Evolutionary conservation across 1,284 basidiomycete species (phyloP).

Genomic region (Neonothopanus nambi): DNA sequence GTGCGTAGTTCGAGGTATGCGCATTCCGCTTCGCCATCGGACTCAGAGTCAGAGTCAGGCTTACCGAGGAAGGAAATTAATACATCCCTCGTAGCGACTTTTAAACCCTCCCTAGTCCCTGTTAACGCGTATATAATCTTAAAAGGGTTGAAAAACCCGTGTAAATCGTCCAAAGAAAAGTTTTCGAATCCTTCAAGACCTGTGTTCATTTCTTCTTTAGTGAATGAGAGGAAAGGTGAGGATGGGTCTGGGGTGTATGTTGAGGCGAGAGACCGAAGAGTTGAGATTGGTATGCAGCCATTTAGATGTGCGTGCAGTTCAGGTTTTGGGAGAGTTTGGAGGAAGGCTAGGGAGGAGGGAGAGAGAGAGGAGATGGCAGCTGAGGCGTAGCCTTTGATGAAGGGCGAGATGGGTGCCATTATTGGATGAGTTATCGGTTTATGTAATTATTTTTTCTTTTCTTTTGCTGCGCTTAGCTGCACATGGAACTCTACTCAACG

Average conservation of each 20-base stretch:
- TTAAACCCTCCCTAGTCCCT: slow-evolving; percentile 53
- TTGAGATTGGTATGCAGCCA: slow-evolving; percentile 71
- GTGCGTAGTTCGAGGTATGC: slow-evolving; percentile 74
- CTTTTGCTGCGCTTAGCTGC: no score
- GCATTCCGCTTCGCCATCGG: no score
- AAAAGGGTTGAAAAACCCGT: slow-evolving; percentile 75
- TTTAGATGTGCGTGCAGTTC: slow-evolving; percentile 85
- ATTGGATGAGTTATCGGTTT: no score
- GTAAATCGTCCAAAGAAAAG: slow-evolving; percentile 51
- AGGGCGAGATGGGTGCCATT: no score
- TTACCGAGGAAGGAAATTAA: slow-evolving; percentile 56
- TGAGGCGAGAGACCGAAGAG: slow-evolving; percentile 67
- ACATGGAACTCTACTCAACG: no score
- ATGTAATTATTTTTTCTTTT: no score
- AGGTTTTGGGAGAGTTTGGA: slow-evolving; percentile 68
- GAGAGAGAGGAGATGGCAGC: no score
- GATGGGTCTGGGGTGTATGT: slow-evolving; percentile 32
- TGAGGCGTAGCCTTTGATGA: no score
- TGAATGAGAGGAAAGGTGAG: slow-evolving; percentile 2
- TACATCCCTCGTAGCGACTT: slow-evolving; percentile 59
- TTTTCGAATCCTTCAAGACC: slow-evolving; percentile 50
- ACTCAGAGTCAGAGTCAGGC: no score
- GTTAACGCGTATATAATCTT: slow-evolving; percentile 78
- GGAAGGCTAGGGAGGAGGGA: slow-evolving; percentile 43
- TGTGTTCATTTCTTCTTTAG: slow-evolving; percentile 35